These are phyloP conservation scores for Lentinula lateritia DNA, from an alignment of 768 basidiomycete genomes.

Conservation along the genomic window DNA sequence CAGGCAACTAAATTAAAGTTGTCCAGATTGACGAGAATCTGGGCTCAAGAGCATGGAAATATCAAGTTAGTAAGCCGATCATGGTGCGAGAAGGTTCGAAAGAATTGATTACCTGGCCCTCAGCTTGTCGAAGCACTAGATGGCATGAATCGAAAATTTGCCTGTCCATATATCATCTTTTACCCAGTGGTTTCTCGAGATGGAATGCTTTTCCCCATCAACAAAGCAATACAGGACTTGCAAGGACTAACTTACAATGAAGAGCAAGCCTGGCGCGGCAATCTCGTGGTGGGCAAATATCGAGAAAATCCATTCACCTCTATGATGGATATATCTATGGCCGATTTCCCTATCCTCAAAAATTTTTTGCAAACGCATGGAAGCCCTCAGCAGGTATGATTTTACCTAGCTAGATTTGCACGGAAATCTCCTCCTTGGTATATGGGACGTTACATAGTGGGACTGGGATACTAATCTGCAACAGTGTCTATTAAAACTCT, in stretches of 20 bases:
- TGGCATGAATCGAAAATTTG: constrained; percentile 75
- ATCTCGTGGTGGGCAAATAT: constrained; percentile 74
- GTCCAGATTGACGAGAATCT: constrained; percentile 62
- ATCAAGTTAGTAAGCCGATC: constrained; percentile 44
- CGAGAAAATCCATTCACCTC: constrained; percentile 45
- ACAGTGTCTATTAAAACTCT: constrained; percentile 26
- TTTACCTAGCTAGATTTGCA: not conserved
- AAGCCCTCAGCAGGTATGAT: constrained; percentile 38
- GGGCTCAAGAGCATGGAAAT: constrained; percentile 66
- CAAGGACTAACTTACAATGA: constrained; percentile 61
- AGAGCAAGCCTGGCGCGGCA: constrained; percentile 71
- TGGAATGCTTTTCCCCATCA: constrained; percentile 77
- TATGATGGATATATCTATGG: constrained; percentile 74
- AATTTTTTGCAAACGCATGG: constrained; percentile 72
- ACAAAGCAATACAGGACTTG: constrained; percentile 70
- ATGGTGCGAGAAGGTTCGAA: not conserved
- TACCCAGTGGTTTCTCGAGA: constrained; percentile 74
- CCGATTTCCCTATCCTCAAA: constrained; percentile 77
- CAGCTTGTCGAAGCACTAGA: constrained; percentile 74
- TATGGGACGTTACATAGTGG: not conserved
- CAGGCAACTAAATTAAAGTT: not conserved
- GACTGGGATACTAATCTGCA: not conserved
- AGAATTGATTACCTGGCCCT: not conserved
- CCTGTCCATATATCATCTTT: constrained; percentile 76
- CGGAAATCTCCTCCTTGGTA: not conserved